phyloP scores from a whole-genome alignment of 257 asterid species.

The Galeopsis tetrahit region DNA sequence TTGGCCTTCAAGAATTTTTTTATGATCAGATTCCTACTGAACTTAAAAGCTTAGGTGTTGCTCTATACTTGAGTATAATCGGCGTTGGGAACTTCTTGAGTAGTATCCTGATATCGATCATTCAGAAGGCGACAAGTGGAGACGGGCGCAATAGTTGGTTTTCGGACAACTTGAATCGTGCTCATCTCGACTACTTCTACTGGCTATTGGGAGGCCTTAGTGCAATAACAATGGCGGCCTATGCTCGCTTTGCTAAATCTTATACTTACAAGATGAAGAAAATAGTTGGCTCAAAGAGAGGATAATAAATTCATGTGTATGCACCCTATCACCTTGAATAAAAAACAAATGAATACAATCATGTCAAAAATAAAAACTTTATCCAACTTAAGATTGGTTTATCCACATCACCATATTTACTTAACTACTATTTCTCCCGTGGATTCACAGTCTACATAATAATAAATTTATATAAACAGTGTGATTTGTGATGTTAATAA shows the following conservation, averaged over 20 bases:
- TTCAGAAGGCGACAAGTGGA: slow-evolving; percentile 42
- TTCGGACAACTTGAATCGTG: slow-evolving; percentile 49
- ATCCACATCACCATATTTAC: too few species aligned
- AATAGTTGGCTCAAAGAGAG: too few species aligned
- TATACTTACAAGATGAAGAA: slow-evolving; percentile 38
- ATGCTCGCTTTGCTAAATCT: slow-evolving; percentile 37
- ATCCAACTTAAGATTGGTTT: too few species aligned
- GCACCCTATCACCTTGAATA: too few species aligned
- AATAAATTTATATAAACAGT: too few species aligned
- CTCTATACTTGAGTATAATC: slow-evolving; percentile 45
- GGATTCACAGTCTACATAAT: too few species aligned
- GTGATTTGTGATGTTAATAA: too few species aligned
- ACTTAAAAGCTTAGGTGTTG: slow-evolving; percentile 50
- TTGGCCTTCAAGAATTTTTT: slow-evolving; percentile 64
- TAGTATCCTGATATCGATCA: slow-evolving; percentile 45
- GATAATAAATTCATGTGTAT: too few species aligned
- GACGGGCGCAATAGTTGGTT: slow-evolving; percentile 52
- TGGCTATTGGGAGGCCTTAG: slow-evolving; percentile 52
- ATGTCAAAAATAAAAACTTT: too few species aligned
- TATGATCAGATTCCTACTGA: slow-evolving; percentile 55
- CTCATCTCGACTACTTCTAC: slow-evolving; percentile 62
- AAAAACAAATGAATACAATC: too few species aligned
- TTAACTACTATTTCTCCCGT: too few species aligned
- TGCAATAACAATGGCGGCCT: slow-evolving; percentile 35
- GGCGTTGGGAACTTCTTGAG: slow-evolving; percentile 58